Percentiles rank a stretch among this genome's conserved stretches.
phyloP scores from a whole-genome alignment of 2,329 filamentous ascomycete species.

The Ophiostoma sp. region DNA sequence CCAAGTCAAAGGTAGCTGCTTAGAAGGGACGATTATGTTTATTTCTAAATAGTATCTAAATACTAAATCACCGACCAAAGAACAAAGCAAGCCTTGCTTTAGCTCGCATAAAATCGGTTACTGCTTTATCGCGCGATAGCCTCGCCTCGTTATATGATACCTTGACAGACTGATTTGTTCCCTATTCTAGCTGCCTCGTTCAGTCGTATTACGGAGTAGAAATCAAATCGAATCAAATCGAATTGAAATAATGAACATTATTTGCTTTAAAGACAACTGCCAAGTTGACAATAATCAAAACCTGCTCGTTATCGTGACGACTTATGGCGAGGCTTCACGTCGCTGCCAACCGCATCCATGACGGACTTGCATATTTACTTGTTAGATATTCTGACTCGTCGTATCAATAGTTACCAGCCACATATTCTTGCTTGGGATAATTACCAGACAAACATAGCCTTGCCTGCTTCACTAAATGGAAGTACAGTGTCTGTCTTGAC shows the following conservation, averaged over 20 bases:
- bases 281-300: no score
- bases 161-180: neutral
- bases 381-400: neutral
- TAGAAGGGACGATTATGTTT: neutral
- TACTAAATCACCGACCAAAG: neutral
- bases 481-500: slow-evolving; percentile 1
- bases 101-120: neutral
- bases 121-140: neutral
- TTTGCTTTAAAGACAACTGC: no score
- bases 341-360: neutral
- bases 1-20: no score
- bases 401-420: neutral
- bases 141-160: neutral
- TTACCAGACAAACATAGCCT: neutral
- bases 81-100: slow-evolving; percentile 7
- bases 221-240: no score
- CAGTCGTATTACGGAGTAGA: no score
- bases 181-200: neutral
- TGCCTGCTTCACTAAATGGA: neutral
- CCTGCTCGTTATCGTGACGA: no score
- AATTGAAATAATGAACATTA: no score
- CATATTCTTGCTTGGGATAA: neutral
- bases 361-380: neutral
- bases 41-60: no score
- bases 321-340: no score